Evolutionary conservation across 2,329 filamentous ascomycete species (phyloP), one percentile per base, ranked within the genome.

Genomic region (Calonectria fujianensis): DNA sequence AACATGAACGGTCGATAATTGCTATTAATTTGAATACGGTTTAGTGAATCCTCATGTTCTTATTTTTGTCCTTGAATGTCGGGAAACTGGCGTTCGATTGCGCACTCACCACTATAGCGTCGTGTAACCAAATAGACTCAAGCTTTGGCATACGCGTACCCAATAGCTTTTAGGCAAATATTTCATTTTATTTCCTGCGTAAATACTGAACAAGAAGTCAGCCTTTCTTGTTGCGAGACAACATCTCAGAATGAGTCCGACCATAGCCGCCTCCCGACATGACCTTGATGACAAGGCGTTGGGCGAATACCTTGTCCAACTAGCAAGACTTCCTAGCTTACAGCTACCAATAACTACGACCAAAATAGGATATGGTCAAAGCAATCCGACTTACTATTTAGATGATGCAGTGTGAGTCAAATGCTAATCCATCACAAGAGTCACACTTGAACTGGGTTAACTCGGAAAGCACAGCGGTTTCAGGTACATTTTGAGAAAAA

Each of bases 401-500:
- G 71, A 73, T 57, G 71, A 73, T 59, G 65, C 71, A 35, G 37
- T 32, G 69, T 72, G 10, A 65, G 69, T 57, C 8, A 0, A 9
- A 14, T 4, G 20, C 18, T 24, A 11, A 1, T 11, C 11, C n/a
- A 13, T 9, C 1, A 13, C 9, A 24, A 24, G 8, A 5, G 3
- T 48, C 13, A 2, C 3, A 10, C 13, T 4, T 13, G n/a, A 48
- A 48, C 20, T 13, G 4, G 24, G 14, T 11, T 57, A 13, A 29
- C 48, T 37, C 4, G 9, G 14, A 16, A 27, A 7, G 4, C 4
- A 13, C 7, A 72, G 69, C 8, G 73, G 73, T 24, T 8, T 35
- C 1, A 69, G 69, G n/a, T 74, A 69, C 18, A 65, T 76, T 31
- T 59, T 76, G 13, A 70, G 74, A 41, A 76, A 76, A n/a, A 76